Evolutionary conservation across 1,284 basidiomycete genomes (phyloP), one percentile per base, ranked within the genome.

Genomic region (Dichomitus squalens): DNA sequence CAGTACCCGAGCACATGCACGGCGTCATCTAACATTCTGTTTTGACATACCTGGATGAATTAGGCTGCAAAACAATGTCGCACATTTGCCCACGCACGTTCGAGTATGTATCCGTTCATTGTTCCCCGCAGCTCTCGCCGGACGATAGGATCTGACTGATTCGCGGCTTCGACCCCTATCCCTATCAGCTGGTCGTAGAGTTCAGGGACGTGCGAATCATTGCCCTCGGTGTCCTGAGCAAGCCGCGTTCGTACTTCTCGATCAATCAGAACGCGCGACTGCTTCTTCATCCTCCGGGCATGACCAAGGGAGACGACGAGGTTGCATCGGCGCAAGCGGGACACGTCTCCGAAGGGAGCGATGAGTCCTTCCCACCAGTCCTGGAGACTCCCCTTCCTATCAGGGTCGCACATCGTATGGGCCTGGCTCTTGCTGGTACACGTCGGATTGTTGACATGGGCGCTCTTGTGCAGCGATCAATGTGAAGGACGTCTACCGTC

Each of bases 201-300:
- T 76, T 92, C 47, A 75, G 79, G 11, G 90, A 92, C 67, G 82
- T 90, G 18, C 81, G 90, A n/a, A 80, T 92, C 51, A 70, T 92
- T 52, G 87, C 83, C 0, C 76, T 92, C 33, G 90, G 90, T 5
- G 84, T 84, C 0, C 75, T 87, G 34, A 79, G 81, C 57, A 80
- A 75, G 43, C 85, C 87, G 4, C 77, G 78, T 53, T 84, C 81
- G 53, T 70, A 77, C 35, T 75, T 87, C 40, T 79, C 71, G 12
- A 75, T 87, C 29, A 92, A 92, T 64, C 66, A 70, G 9, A 90
- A 89, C 66, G 89, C 90, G 12, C 81, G 77, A 53, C 64, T 76
- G 36, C 79, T 92, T 54, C 70, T 93, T 29, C 84, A 86, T 65
- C 90, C 90, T 11, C 86, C 87, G 1, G 86, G 86, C 3, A 79